phyloP scores from a whole-genome alignment of 2,329 filamentous ascomycete species.

The Cladosporium sp. region DNA sequence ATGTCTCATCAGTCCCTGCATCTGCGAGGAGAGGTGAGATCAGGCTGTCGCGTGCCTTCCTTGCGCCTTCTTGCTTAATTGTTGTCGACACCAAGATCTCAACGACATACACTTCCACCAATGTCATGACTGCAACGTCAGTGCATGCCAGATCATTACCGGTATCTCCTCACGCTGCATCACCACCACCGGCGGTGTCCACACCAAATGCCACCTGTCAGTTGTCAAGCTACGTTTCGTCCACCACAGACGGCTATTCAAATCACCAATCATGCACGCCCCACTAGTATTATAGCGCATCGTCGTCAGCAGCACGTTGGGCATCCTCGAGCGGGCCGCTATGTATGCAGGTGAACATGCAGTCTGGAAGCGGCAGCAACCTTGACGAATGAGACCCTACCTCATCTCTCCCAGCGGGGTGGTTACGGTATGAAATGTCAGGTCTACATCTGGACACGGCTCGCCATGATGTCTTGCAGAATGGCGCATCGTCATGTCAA shows the following conservation, averaged over 20 bases:
- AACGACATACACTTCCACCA: constrained; percentile 1
- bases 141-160: neutral
- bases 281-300: neutral
- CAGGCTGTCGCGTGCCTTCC: neutral
- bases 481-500: neutral
- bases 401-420: neutral
- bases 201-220: neutral
- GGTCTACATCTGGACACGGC: neutral
- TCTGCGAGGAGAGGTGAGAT: neutral
- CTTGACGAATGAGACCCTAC: neutral
- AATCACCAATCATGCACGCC: neutral
- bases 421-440: neutral
- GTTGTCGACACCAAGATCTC: neutral
- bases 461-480: neutral
- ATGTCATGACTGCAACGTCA: neutral
- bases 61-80: neutral
- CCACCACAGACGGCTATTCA: neutral
- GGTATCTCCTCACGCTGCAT: neutral
- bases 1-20: neutral
- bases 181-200: neutral
- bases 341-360: neutral
- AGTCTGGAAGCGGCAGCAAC: neutral
- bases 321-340: neutral
- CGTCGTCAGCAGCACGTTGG: constrained; percentile 2
- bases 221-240: neutral